phyloP scores from a whole-genome alignment of 345 rosid genomes.

The Barbarea vulgaris region DNA sequence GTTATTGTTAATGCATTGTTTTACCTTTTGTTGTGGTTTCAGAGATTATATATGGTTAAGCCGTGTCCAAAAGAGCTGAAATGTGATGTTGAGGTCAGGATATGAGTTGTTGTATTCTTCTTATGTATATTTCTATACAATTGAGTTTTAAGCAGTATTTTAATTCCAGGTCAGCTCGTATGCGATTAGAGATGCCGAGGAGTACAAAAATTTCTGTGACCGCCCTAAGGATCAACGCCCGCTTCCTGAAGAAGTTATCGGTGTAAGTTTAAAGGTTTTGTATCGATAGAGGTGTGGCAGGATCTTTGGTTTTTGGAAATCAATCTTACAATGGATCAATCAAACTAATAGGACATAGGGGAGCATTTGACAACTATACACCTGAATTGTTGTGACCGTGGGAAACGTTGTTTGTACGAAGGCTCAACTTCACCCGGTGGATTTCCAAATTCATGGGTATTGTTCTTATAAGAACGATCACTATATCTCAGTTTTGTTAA shows the following conservation, averaged over 20 bases:
- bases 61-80: conserved; percentile 90
- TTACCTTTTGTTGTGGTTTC: conserved; percentile 24
- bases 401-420: conserved; percentile 80
- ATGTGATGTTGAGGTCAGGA: conserved; percentile 87
- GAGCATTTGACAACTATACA: conserved; percentile 78
- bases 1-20: not conserved
- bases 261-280: conserved; percentile 28
- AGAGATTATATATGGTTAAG: conserved; percentile 89
- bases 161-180: conserved; percentile 59
- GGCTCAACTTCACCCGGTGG: conserved; percentile 84
- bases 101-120: conserved; percentile 40
- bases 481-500: not conserved
- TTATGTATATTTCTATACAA: not conserved
- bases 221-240: conserved; percentile 86
- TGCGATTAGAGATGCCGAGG: conserved; percentile 84
- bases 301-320: not conserved
- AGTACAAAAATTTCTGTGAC: conserved; percentile 89
- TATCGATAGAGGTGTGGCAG: not conserved
- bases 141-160: not conserved
- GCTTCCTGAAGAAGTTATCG: conserved; percentile 82
- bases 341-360: conserved; percentile 55
- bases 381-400: conserved; percentile 76
- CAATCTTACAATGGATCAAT: not conserved
- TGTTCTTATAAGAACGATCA: not conserved
- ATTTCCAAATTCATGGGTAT: conserved; percentile 88